Evolutionary conservation across 495 filamentous ascomycete species (phyloP).

Genomic region (Neurospora sp.): DNA sequence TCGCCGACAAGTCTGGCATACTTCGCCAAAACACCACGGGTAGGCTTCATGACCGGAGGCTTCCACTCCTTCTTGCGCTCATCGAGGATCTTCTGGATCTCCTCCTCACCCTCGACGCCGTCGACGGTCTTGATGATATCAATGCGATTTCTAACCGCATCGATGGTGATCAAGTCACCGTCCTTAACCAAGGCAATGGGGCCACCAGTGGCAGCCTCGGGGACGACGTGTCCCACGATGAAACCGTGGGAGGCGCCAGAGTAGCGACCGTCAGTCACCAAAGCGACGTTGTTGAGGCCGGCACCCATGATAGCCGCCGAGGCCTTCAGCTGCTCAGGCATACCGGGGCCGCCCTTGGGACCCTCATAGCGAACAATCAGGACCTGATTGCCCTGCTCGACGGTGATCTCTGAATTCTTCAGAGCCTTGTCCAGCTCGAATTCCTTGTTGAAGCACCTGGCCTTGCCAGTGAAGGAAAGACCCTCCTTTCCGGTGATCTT

Average conservation of each 20-base stretch:
- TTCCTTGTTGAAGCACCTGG: conserved; percentile 89
- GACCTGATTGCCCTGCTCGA: conserved; percentile 68
- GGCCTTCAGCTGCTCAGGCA: conserved; percentile 95
- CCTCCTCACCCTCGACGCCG: conserved; percentile 3
- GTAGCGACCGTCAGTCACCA: conserved; percentile 92
- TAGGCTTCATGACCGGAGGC: conserved; percentile 61
- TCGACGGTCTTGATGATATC: conserved; percentile 45
- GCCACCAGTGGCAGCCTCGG: conserved; percentile 75
- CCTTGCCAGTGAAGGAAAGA: conserved; percentile 67
- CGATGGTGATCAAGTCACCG: conserved; percentile 81
- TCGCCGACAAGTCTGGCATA: conserved; percentile 44
- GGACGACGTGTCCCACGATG: conserved; percentile 90
- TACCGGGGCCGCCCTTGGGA: conserved; percentile 89
- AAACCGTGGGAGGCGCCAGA: conserved; percentile 88
- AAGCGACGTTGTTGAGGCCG: conserved; percentile 73
- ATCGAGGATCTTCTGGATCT: conserved; percentile 56
- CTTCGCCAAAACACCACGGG: conserved; percentile 81
- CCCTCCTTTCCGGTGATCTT: conserved; percentile 99
- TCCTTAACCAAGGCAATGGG: conserved; percentile 72
- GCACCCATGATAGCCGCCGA: conserved; percentile 90
- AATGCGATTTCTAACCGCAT: conserved; percentile 69
- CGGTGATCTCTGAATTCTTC: conserved; percentile 53
- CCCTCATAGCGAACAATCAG: conserved; percentile 92
- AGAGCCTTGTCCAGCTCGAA: conserved; percentile 66
- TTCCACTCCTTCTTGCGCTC: conserved; percentile 61